These are phyloP conservation scores for Monosporascus ibericus DNA, from an alignment of 2,329 filamentous ascomycete genomes.

Conservation along the genomic window DNA sequence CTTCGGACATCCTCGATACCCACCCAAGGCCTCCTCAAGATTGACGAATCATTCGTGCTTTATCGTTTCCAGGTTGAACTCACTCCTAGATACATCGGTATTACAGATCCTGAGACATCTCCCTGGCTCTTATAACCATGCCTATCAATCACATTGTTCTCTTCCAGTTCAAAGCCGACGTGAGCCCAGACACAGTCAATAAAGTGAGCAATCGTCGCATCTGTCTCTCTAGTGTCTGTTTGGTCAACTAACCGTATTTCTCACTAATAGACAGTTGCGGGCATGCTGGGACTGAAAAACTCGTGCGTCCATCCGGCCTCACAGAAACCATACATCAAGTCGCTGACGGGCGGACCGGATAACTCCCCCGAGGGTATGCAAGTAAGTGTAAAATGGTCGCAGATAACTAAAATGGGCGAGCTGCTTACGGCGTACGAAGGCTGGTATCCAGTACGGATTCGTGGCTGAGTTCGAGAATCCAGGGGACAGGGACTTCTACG, in stretches of 20 bases:
- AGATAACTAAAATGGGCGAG: too few species aligned
- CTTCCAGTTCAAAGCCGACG: slow-evolving; percentile 22
- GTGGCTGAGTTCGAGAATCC: slow-evolving; percentile 32
- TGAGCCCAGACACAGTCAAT: slow-evolving; percentile 7
- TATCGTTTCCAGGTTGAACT: too few species aligned
- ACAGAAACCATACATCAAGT: slow-evolving; percentile 54
- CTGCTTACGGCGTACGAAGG: slow-evolving; percentile 16
- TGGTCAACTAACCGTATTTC: neutral
- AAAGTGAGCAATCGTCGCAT: slow-evolving; percentile 1
- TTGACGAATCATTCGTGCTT: too few species aligned
- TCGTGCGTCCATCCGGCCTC: slow-evolving; percentile 55
- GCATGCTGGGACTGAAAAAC: slow-evolving; percentile 51
- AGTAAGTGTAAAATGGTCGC: slow-evolving; percentile 31
- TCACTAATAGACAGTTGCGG: slow-evolving; percentile 5
- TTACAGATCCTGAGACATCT: too few species aligned
- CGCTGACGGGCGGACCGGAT: slow-evolving; percentile 52
- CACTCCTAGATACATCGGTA: too few species aligned
- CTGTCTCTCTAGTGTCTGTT: too few species aligned
- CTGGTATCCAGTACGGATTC: slow-evolving; percentile 36
- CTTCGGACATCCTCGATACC: too few species aligned
- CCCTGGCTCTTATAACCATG: slow-evolving; percentile 4
- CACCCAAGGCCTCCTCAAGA: too few species aligned
- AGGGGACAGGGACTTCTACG: slow-evolving; percentile 36
- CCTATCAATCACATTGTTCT: slow-evolving; percentile 22
- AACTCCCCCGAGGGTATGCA: slow-evolving; percentile 56